Base-by-base conservation (phyloP, 1,139 yeast species). In the Magnusiomyces tetraspermus region DNA sequence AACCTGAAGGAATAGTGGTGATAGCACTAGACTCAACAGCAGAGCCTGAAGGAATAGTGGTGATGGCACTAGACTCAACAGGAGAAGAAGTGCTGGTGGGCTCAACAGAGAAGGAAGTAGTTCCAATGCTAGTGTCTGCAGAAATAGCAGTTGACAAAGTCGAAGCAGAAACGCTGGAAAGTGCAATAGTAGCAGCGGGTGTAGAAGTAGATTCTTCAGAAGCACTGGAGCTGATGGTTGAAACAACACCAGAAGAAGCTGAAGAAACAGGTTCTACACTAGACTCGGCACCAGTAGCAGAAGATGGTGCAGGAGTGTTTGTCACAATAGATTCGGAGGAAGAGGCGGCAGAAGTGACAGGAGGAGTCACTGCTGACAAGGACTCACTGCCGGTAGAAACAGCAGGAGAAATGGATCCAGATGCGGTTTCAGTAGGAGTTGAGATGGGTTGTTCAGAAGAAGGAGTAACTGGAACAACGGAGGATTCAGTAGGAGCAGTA, bases 41-140 rank as follows among this genome's bases (percentile, higher is more conserved):
- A n/a, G n/a, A n/a, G n/a, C n/a, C 28, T 8, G 38, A 23, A 45
- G 45, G 11, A 41, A 15, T 2, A 55, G 54, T 19, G 46, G 36
- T 22, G 53, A 28, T 24, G 41, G 24, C 8, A 10, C 43, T 38
- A 13, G 47, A 46, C 6, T 24, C 23, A 19, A n/a, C 42, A 19
- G 24, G 19, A 37, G 42, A 30, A 21, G 48, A 28, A 31, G 37
- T 3, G 23, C 40, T 28, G n/a, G 38, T 31, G 21, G n/a, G 22
- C 11, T 23, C 43, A 13, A 26, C 19, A 10, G 47, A 21, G 37
- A n/a, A n/a, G 22, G 41, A 17, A 19, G 17, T 11, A 10, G 48
- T 30, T 28, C 5, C 31, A 22, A 40, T 46, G 28, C 28, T 21
- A 3, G 41, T 5, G 19, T 23, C 28, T 22, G 26, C 31, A 3